Base-by-base conservation (phyloP, 805 yeast genomes). In the Hanseniaspora nectarophila region DNA sequence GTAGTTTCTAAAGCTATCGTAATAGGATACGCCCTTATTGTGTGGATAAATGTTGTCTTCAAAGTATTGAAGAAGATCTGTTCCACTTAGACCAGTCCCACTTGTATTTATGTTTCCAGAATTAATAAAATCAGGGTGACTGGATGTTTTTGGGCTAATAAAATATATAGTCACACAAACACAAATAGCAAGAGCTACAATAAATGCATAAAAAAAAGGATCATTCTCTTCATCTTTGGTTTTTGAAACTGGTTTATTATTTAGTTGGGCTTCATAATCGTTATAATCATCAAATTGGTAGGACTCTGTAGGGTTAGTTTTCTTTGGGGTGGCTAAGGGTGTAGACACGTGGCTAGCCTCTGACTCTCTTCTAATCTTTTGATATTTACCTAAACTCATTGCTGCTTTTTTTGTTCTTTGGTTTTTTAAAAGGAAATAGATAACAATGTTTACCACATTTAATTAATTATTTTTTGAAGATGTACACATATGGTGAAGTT, bases 1-100 rank as follows among this genome's bases (percentile, higher is more conserved):
- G 28, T 42, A 43, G 5, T 24, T 13, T n/a, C 18, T 42, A 12
- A 49, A 49, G n/a, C 16, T 26, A n/a, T 49, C 53, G 29, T 49
- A 49, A 13, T 49, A 49, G 13, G 46, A 42, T 12, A 18, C 15
- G 2, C 5, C n/a, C 2, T n/a, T 9, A 32, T 33, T 8, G 32
- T 20, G n/a, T 3, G 15, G 8, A 18, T 39, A 20, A 18, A 48
- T 24, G 10, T 48, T 29, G 26, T 39, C 24, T 32, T 48, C 35
- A 48, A 48, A 48, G 20, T 18, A 48, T 5, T 23, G 12, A 16
- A 48, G 21, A 12, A 48, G 34, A 13, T 24, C 18, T 1, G 12
- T 12, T n/a, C 52, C 52, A 33, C 52, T 48, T 10, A n/a, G n/a
- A 13, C 23, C 18, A 1, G 12, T 12, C 18, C 52, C 52, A 33